These are phyloP conservation scores for Leishmania mexicana DNA, from an alignment of 208 protist species.

Conservation along the genomic window DNA sequence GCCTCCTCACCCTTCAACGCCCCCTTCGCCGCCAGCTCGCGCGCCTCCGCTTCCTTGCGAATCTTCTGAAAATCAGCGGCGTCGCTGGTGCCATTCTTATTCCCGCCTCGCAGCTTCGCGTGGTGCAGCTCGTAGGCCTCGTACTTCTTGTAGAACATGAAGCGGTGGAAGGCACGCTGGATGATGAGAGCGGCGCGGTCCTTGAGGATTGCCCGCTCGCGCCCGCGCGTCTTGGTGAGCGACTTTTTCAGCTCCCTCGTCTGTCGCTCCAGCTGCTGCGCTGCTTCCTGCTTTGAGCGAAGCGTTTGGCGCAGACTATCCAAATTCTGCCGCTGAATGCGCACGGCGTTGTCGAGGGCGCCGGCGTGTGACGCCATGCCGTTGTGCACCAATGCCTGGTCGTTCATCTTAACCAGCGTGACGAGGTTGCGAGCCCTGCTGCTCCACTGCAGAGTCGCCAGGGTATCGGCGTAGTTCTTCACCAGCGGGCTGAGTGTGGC, in stretches of 20 bases:
- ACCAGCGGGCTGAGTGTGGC: slow-evolving; percentile 88
- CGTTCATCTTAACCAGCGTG: slow-evolving; percentile 89
- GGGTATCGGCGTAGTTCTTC: slow-evolving; percentile 89
- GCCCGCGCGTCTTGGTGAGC: slow-evolving; percentile 35
- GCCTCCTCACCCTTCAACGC: slow-evolving; percentile 23
- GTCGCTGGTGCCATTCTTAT: slow-evolving; percentile 8
- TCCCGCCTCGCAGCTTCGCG: slow-evolving; percentile 29
- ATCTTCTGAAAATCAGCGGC: slow-evolving; percentile 35
- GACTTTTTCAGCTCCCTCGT: slow-evolving; percentile 40
- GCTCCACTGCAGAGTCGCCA: slow-evolving; percentile 91
- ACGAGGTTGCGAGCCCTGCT: slow-evolving; percentile 90
- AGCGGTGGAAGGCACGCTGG: slow-evolving; percentile 54
- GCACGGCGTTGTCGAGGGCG: slow-evolving; percentile 75
- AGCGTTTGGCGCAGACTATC: slow-evolving; percentile 79
- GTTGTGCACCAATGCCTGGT: slow-evolving; percentile 73
- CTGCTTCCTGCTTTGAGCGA: slow-evolving; percentile 63
- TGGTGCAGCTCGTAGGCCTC: slow-evolving; percentile 47
- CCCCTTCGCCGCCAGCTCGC: slow-evolving; percentile 37
- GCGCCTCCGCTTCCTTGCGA: slow-evolving; percentile 25
- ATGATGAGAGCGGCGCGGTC: slow-evolving; percentile 67
- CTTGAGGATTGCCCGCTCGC: slow-evolving; percentile 13
- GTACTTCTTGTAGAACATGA: slow-evolving; percentile 45
- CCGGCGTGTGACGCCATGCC: slow-evolving; percentile 70
- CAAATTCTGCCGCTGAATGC: slow-evolving; percentile 85
- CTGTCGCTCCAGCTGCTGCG: slow-evolving; percentile 64